Base-by-base conservation (phyloP, 1,284 basidiomycete genomes). In the Xerocomus amazonicus region DNA sequence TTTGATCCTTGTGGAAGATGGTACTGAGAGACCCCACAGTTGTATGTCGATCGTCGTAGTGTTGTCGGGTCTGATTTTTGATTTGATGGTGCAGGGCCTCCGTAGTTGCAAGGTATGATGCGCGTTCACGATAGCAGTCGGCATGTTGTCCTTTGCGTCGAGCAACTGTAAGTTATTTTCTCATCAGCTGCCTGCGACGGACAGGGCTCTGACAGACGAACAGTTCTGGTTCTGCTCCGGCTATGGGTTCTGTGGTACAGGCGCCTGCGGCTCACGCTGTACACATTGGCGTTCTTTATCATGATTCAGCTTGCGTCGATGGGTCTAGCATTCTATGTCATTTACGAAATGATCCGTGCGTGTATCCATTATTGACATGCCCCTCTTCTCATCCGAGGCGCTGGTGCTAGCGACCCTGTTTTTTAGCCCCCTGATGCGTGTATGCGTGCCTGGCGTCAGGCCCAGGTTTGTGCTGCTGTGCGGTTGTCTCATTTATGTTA, bases 191-290 rank as follows among this genome's bases (percentile, higher is more conserved):
- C 16, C 27, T 13, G 7, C 13, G 8, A 23, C 6, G 16, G 16
- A 37, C 36, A 7, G 16, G 23, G 9, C 17, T 19, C 9, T 6
- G n/a, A n/a, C 34, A 8, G 13, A 36, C 34, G n/a, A n/a, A 28
- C 23, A 63, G 58, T 59, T 50, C 60, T 77, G 43, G 59, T 76
- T 26, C 56, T 77, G 38, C 60, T 76, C 14, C 71, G 73, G 3
- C 48, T 76, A 12, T 77, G 76, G 74, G 62, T 70, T 16, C 54
- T 76, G 6, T 75, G 73, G 63, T 65, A 70, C 33, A 69, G 73
- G 7, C 56, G 61, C 32, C 60, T 56, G 16, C 55, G 52, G 9
- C 53, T 74, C n/a, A 62, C 77, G 44, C n/a, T 66, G 12, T 57
- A 48, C 49, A 74, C 72, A 2, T 47, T 73, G 4, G 6, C 53